Evolutionary conservation across 1,139 yeast species (phyloP), one percentile per base, ranked within the genome.

Genomic region (Geotrichum bryndzae): DNA sequence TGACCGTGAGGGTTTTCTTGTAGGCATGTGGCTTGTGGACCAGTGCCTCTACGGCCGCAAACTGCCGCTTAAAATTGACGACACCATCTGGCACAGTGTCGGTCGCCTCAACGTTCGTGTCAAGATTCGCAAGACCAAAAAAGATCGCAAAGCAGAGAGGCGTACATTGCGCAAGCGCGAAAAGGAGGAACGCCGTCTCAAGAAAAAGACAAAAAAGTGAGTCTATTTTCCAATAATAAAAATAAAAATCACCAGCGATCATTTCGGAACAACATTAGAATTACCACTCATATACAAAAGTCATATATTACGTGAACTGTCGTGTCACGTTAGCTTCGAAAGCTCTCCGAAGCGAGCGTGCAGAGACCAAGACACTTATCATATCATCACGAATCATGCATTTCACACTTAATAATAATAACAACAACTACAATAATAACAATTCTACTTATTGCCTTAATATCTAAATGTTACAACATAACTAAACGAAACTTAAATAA

Each of bases 1-100:
- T 60, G 89, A 87, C 69, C 83, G 89, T 65, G 86, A 85, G 56
- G 92, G 92, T 66, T 94, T 94, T 69, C 76, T 92, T 51, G 95
- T 91, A 15, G 99, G 97, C 0, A 90, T 88, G 90, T 92, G 98
- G 98, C 76, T 90, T 7, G 94, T 92, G 1, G 98, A 92, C 73
- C 98, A 92, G 73, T 89, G 96, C 70, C 78, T 92, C n/a, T 94
- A 92, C 71, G 98, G 98, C 0, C 80, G 96, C 50, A 94, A 94
- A 73, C 77, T 94, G 58, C 97, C 98, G 0, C 81, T 83, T 66
- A 76, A 76, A 82, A 80, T 68, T 23, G 73, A 72, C 31, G 70
- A 71, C 33, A 71, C 69, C 15, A 70, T 77, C 4, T 77, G 80
- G 80, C 70, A 73, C 51, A 70, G 76, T 52, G 77, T 76, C 1